Conservation (phyloP, 208 protist species). For the Leishmania major region DNA sequence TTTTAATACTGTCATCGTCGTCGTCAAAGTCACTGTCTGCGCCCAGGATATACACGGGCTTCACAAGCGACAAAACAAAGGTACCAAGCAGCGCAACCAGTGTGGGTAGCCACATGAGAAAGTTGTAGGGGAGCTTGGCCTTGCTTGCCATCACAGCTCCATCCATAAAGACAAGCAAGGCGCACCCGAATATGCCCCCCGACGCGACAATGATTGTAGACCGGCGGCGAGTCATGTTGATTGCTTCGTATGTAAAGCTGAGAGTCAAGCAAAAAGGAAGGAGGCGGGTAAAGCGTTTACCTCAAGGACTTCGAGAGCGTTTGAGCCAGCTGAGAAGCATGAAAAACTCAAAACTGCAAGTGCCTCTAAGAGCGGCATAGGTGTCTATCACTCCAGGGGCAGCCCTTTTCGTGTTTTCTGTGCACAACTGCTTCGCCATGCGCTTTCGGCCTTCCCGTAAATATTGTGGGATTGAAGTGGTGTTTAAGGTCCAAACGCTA, state of each 20-base stretch:
- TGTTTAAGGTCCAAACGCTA: neutral
- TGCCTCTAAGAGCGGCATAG: neutral
- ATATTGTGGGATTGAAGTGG: neutral
- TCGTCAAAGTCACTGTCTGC: conserved; percentile 28
- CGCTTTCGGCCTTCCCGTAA: too few species aligned
- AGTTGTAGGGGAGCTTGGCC: conserved; percentile 55
- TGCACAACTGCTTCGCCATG: neutral
- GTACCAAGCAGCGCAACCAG: conserved; percentile 51
- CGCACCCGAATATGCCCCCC: conserved; percentile 44
- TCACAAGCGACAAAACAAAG: conserved; percentile 51
- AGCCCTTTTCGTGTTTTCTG: neutral
- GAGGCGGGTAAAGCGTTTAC: neutral
- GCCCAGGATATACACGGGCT: conserved; percentile 38
- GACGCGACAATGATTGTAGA: conserved; percentile 20
- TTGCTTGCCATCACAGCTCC: conserved; percentile 54
- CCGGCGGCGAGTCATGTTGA: conserved; percentile 1
- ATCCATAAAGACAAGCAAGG: conserved; percentile 58
- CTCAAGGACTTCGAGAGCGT: neutral
- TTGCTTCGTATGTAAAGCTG: neutral
- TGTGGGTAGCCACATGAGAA: conserved; percentile 68
- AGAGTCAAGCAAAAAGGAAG: conserved; percentile 9
- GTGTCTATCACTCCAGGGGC: neutral
- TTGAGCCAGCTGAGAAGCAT: neutral
- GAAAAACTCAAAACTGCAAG: neutral
- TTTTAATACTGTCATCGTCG: conserved; percentile 32